Percentiles rank a stretch among this genome's conserved stretches.
These are phyloP conservation scores for Hymenoscyphus fraxineus DNA, from an alignment of 2,329 filamentous ascomycete species.

Conservation along the genomic window DNA sequence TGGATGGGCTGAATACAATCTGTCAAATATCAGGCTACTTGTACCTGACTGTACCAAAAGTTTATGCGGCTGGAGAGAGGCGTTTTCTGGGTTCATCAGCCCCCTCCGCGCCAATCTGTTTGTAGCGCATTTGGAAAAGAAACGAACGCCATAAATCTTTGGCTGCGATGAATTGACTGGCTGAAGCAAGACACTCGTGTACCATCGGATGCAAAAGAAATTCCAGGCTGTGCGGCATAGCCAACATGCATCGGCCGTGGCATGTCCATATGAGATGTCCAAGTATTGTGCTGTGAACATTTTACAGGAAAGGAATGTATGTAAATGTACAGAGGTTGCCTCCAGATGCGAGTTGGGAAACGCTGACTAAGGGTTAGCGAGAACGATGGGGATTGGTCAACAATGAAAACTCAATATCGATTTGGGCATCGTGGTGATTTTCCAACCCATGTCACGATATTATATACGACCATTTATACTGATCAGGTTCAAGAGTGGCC, in stretches of 20 bases:
- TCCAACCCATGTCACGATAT: too few relatives aligned
- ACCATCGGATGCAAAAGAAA: neutral
- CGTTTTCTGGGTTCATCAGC: constrained; percentile 5
- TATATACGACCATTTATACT: too few relatives aligned
- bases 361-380: too few relatives aligned
- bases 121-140: constrained; percentile 6
- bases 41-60: neutral
- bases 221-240: neutral
- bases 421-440: too few relatives aligned
- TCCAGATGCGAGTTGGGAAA: too few relatives aligned
- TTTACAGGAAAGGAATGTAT: too few relatives aligned
- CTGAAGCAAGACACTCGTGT: neutral
- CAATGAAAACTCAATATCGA: too few relatives aligned
- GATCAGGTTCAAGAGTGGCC: too few relatives aligned
- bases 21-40: constrained; percentile 1
- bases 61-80: constrained; percentile 7
- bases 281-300: too few relatives aligned
- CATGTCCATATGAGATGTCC: too few relatives aligned
- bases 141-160: constrained; percentile 2
- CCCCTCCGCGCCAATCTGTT: neutral
- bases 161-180: neutral
- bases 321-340: too few relatives aligned
- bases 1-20: constrained; percentile 4
- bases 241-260: neutral
- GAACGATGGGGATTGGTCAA: too few relatives aligned